These are phyloP conservation scores for Harrya chromipes DNA, from an alignment of 768 basidiomycete genomes.

Conservation along the genomic window DNA sequence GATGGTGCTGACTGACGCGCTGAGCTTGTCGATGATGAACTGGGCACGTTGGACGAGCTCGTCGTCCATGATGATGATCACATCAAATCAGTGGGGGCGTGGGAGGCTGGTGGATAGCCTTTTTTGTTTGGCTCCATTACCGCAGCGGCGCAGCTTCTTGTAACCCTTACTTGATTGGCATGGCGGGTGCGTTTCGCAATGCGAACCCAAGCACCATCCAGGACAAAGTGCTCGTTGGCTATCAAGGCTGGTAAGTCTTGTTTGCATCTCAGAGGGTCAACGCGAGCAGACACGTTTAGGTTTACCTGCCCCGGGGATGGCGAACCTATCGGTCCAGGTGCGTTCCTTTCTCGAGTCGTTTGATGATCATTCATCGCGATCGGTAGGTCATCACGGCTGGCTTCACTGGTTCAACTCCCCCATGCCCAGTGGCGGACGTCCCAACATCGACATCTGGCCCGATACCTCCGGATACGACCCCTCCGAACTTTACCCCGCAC, in stretches of 20 bases:
- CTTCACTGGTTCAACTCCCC: constrained; percentile 80
- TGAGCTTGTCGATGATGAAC: constrained; percentile 36
- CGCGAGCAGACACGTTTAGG: constrained; percentile 36
- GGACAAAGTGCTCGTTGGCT: constrained; percentile 81
- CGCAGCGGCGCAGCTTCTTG: background rate
- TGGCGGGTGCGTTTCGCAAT: constrained; percentile 35
- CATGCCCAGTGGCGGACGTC: constrained; percentile 62
- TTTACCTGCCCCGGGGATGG: constrained; percentile 73
- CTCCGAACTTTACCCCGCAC: constrained; percentile 66
- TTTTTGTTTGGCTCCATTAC: background rate
- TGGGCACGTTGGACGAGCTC: constrained; percentile 39
- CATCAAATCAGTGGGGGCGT: too few relatives aligned
- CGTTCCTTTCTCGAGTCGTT: constrained; percentile 1
- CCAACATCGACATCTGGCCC: constrained; percentile 79
- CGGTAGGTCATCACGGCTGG: constrained; percentile 76
- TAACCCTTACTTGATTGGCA: too few relatives aligned
- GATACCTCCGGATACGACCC: constrained; percentile 68
- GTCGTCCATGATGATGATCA: constrained; percentile 39
- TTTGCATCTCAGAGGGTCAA: background rate
- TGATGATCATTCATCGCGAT: background rate
- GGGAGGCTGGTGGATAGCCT: background rate
- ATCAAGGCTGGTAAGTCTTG: constrained; percentile 74
- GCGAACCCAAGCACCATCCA: constrained; percentile 76
- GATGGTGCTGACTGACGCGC: constrained; percentile 31
- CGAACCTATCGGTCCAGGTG: constrained; percentile 60